phyloP scores from a whole-genome alignment of 2,329 filamentous ascomycete genomes.

The Ophiocordyceps camponoti-rufipedis region DNA sequence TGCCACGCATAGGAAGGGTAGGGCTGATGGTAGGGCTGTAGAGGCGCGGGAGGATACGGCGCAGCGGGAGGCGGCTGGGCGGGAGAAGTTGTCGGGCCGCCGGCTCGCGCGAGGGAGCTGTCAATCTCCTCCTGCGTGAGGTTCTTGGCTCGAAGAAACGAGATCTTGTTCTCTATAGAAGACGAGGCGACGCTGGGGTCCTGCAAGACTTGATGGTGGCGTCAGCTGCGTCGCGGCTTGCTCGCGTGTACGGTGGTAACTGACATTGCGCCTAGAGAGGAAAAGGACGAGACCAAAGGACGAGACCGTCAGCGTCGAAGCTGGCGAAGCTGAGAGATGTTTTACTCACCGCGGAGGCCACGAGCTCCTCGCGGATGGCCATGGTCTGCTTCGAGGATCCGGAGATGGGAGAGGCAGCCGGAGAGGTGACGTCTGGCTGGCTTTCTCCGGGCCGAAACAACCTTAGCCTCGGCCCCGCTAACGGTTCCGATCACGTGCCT shows the following conservation, averaged over 20 bases:
- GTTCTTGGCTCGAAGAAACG: constrained; percentile 92
- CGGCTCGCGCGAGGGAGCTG: constrained; percentile 57
- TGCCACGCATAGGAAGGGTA: constrained; percentile 40
- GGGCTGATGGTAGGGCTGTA: constrained; percentile 27
- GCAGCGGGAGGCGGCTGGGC: constrained; percentile 10
- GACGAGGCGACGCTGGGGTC: constrained; percentile 82
- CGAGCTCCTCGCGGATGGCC: constrained; percentile 86
- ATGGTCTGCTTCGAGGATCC: constrained; percentile 20
- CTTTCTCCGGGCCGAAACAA: too few relatives aligned
- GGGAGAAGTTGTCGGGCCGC: constrained; percentile 23
- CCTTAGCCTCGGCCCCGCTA: too few relatives aligned
- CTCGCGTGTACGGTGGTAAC: constrained; percentile 8
- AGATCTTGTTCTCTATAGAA: constrained; percentile 79
- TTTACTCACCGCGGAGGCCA: constrained; percentile 54
- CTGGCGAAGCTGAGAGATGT: not conserved
- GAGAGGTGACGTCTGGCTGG: not conserved
- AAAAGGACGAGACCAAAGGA: not conserved
- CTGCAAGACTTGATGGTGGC: constrained; percentile 52
- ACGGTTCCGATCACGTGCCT: too few relatives aligned
- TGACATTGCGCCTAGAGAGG: constrained; percentile 22
- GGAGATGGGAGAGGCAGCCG: not conserved
- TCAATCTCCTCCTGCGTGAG: constrained; percentile 92
- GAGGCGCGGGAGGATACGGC: constrained; percentile 20
- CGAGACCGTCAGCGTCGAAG: not conserved
- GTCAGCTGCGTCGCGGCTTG: not conserved